Evolutionary conservation across 1,284 basidiomycete species (phyloP), one percentile per base, ranked within the genome.

Genomic region (Violaceomyces palustris): DNA sequence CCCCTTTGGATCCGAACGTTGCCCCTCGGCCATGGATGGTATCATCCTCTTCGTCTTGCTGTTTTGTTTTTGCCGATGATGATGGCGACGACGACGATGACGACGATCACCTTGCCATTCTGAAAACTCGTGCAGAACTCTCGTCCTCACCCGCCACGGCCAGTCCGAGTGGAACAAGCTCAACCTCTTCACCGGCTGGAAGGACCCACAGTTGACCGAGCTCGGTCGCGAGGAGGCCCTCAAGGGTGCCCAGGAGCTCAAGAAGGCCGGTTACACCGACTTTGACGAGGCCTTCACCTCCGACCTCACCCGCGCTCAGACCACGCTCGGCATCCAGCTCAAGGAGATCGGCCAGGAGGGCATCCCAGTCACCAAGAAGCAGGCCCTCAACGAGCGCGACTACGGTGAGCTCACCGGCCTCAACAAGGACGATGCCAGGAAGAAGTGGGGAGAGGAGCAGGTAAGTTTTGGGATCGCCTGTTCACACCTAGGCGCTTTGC

Each of bases 391-490:
- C 66, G 75, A 76, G 68, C 67, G 75, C 14, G 74, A 75, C 62
- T 76, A 76, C 44, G 75, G 75, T 33, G 75, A 75, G 45, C 57
- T 76, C 18, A 71, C 72, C 24, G 75, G 75, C 23, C 63, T 76
- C 37, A 76, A 76, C 73, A 76, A 76, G 68, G 75, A 75, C 45
- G 72, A 73, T 29, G 75, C 75, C 22, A 60, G 75, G 32, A 68
- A 73, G 53, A 76, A 76, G 65, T 77, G 64, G 51, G 76, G 75
- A 30, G 75, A 76, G 45, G 75, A 77, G 25, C 75, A 77, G 61
- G 56, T 46, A 29, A 45, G 44, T 46, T 11, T 10, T n/a, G n/a
- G n/a, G n/a, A n/a, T n/a, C n/a, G n/a, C n/a, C n/a, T n/a, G n/a
- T n/a, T n/a, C n/a, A n/a, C n/a, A n/a, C n/a, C 14, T 7, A 7